Evolutionary conservation across 345 rosid species (phyloP).

Genomic region (Eucalyptus viminalis): DNA sequence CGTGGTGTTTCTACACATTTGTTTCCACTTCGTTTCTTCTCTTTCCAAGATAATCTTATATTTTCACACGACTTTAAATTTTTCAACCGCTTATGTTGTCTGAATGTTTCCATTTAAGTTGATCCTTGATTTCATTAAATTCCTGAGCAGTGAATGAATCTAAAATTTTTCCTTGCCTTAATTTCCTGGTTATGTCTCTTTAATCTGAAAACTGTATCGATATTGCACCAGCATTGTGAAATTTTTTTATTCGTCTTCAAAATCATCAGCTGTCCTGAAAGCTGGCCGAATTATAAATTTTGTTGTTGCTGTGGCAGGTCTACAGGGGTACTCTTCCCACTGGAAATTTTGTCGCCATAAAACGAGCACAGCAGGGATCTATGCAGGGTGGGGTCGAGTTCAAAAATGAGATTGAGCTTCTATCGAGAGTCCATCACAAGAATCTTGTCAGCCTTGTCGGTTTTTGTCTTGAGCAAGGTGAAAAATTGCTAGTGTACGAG

Average conservation of each 20-base stretch:
- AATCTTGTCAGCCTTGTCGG: slow-evolving; percentile 65
- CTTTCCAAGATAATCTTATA: not conserved
- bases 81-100: not conserved
- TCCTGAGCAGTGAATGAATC: not conserved
- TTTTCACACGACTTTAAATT: not conserved
- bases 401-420: slow-evolving; percentile 84
- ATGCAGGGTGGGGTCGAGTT: slow-evolving; percentile 77
- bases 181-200: not conserved
- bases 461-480: slow-evolving; percentile 60
- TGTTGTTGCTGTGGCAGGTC: slow-evolving; percentile 24
- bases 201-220: not conserved
- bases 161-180: not conserved
- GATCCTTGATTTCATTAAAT: not conserved
- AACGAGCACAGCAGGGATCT: slow-evolving; percentile 80
- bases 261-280: not conserved
- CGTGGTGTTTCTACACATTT: not conserved
- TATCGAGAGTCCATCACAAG: slow-evolving; percentile 81
- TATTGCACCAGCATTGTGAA: not conserved
- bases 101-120: not conserved
- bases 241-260: not conserved
- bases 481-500: slow-evolving; percentile 73
- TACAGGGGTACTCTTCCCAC: slow-evolving; percentile 53
- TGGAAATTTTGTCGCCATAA: slow-evolving; percentile 51
- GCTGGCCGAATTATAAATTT: not conserved
- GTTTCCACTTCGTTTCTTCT: not conserved